Percentiles rank a stretch among this genome's conserved stretches.
phyloP scores from a whole-genome alignment of 225 moss, liverwort and hornwort genomes.

The Neckera pumila region DNA sequence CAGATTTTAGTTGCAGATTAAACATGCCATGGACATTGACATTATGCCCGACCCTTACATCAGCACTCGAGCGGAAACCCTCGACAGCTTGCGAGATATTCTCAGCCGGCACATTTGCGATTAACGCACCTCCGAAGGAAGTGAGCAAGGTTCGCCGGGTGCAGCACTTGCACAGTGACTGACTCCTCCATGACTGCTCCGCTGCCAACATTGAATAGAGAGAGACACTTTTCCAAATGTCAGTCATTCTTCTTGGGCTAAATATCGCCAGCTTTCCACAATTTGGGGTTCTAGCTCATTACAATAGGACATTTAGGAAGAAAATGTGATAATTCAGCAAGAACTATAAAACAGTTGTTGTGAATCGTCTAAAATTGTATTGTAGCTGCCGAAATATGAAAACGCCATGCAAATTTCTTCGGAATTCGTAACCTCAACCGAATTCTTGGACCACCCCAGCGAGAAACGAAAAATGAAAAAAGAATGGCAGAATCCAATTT shows the following conservation, averaged over 20 bases:
- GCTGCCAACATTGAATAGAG: background rate
- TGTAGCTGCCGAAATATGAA: background rate
- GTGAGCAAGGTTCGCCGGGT: slow-evolving; percentile 27
- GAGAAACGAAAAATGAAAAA: background rate
- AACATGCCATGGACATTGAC: background rate
- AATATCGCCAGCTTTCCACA: background rate
- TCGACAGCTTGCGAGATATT: slow-evolving; percentile 1
- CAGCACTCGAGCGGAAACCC: background rate
- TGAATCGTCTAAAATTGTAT: background rate
- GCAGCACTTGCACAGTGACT: slow-evolving; percentile 20
- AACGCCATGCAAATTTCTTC: background rate
- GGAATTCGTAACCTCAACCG: background rate
- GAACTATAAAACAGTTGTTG: background rate
- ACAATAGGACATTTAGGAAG: background rate
- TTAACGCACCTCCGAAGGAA: slow-evolving; percentile 13
- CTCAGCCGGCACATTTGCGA: background rate
- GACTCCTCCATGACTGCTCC: background rate
- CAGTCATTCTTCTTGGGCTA: background rate
- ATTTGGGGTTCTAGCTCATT: background rate
- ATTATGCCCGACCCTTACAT: background rate
- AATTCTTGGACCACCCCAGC: background rate
- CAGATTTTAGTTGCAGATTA: background rate
- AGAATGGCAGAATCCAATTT: background rate
- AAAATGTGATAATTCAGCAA: background rate
- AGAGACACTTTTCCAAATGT: background rate